phyloP scores from a whole-genome alignment of 306 rosid genomes.

The Quercus mongolica region DNA sequence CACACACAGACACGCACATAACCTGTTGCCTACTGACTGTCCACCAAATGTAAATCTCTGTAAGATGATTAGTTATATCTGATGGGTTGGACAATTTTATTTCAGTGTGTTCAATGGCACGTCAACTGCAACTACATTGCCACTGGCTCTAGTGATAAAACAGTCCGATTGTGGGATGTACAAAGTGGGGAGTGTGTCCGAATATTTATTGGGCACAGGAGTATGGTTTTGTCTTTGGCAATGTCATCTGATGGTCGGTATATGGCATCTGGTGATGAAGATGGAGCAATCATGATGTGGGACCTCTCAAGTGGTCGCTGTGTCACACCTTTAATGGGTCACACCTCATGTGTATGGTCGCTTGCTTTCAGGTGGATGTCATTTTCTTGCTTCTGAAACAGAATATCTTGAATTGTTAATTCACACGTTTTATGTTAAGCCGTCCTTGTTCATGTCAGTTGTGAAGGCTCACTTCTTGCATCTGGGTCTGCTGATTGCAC shows the following conservation, averaged over 20 bases:
- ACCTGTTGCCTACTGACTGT: neutral
- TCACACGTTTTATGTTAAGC: neutral
- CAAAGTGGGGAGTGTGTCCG: slow-evolving; percentile 96
- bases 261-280: slow-evolving; percentile 98
- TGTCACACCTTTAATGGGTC: slow-evolving; percentile 80
- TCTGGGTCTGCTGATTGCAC: slow-evolving; percentile 97
- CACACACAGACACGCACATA: neutral
- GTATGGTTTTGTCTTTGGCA: slow-evolving; percentile 83
- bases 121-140: slow-evolving; percentile 98
- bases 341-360: slow-evolving; percentile 91
- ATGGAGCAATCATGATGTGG: slow-evolving; percentile 97
- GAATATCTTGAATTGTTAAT: neutral
- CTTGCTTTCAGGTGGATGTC: slow-evolving; percentile 75
- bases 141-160: slow-evolving; percentile 96
- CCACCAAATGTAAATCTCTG: neutral
- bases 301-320: slow-evolving; percentile 91
- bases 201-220: slow-evolving; percentile 92
- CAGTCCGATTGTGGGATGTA: slow-evolving; percentile 94
- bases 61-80: neutral
- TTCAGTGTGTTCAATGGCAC: slow-evolving; percentile 96
- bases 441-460: slow-evolving; percentile 43
- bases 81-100: slow-evolving; percentile 15
- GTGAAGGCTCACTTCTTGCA: slow-evolving; percentile 92
- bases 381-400: neutral
- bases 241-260: slow-evolving; percentile 97